Evolutionary conservation across 352 stramenopile species (phyloP), one percentile per base, ranked within the genome.

Genomic region (Plasmopara viticola): DNA sequence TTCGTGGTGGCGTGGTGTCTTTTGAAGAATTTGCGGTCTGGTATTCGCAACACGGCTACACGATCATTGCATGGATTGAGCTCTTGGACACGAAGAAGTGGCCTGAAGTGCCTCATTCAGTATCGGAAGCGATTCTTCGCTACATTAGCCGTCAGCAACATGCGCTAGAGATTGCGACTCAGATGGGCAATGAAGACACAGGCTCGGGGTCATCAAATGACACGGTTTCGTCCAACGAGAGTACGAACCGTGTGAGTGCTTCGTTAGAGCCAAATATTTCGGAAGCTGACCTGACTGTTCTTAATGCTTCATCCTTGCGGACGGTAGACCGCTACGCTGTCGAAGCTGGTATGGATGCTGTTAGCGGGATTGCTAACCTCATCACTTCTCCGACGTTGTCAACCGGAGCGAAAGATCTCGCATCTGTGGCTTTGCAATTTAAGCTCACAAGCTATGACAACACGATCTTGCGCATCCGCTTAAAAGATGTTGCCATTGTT

Each of bases 381-480:
- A 83, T 88, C 7, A 72, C 72, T 9, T 86, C 75, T 0, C 74
- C 80, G 0, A 56, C 67, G 15, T 81, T 66, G 7, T 64, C 72
- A 0, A 56, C 71, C 34, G 66, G 63, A 51, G 40, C 52, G 9
- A 78, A 85, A 41, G 74, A 89, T 48, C 51, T 91, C 28, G 83
- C 77, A 0, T 85, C 80, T 4, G 68, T 94, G 18, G 84, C 80
- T 14, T 53, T 94, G 12, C 81, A 92, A 44, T 94, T 94, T 62
- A 90, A 91, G 51, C 58, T 94, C n/a, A 94, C 78, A 9, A 90
- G 65, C 42, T 94, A 87, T 52, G 83, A 94, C 56, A 87, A 84
- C 47, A 90, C 73, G 15, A 74, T 70, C 3, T 58, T 94, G 25
- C 76, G 78, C 9, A 92, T 94, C 59, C 81, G 84, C 5, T 54